Evolutionary conservation across 257 asterid species (phyloP).

Genomic region (Salvia hispanica): DNA sequence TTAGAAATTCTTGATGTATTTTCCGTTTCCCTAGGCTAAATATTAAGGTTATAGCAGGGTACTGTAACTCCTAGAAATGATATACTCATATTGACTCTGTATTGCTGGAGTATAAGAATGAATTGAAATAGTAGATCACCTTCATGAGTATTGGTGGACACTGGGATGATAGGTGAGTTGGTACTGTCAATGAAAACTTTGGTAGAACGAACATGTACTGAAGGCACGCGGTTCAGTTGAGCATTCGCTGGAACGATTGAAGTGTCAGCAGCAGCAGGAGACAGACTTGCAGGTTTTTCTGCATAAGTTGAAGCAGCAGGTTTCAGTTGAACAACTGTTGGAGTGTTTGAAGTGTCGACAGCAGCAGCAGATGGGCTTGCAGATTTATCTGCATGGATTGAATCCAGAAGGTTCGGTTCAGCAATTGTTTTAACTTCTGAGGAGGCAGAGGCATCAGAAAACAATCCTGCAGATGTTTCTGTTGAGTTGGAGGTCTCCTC

Average conservation of each 20-base stretch:
- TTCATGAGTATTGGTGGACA: conserved; percentile 47
- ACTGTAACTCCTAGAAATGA: conserved; percentile 6
- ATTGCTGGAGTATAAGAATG: conserved; percentile 9
- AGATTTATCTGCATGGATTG: conserved; percentile 7
- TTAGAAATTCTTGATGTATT: not conserved
- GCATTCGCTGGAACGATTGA: conserved; percentile 11
- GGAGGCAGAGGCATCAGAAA: conserved; percentile 22
- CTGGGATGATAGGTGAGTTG: conserved; percentile 50
- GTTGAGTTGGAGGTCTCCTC: conserved; percentile 42
- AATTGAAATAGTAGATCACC: conserved; percentile 44
- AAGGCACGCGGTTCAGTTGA: conserved; percentile 19
- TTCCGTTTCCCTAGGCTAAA: not conserved
- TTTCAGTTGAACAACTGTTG: not conserved
- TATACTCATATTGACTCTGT: not conserved
- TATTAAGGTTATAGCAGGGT: conserved; percentile 7
- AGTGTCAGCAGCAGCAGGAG: not conserved
- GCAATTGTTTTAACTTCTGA: conserved; percentile 15
- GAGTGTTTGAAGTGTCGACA: not conserved
- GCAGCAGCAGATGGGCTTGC: conserved; percentile 5
- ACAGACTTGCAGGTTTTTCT: not conserved
- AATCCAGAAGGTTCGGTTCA: not conserved
- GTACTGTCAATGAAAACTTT: conserved; percentile 33
- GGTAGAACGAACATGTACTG: conserved; percentile 33
- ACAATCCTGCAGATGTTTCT: conserved; percentile 27
- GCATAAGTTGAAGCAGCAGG: not conserved